Base-by-base conservation (phyloP, 176 grass and related monocot species). In the Phyllostachys edulis region DNA sequence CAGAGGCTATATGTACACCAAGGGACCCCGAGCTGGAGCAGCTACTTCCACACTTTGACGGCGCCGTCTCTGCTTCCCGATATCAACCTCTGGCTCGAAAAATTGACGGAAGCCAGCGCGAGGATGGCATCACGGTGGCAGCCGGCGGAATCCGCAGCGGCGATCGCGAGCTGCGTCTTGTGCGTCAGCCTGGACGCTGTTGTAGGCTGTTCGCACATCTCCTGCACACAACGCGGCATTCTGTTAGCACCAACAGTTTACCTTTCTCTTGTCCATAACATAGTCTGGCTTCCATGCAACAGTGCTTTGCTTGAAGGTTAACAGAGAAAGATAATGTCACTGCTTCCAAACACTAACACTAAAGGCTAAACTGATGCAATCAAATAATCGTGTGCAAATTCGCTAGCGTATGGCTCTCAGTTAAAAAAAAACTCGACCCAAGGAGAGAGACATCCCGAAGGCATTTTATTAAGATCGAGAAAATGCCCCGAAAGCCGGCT, bases 1-100 rank as follows among this genome's bases (percentile, higher is more conserved):
- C 50, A 47, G 44, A 15, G 23, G 11, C 59, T 62, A 61, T 34
- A 87, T 79, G 74, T 83, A 90, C 80, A 87, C 24, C 39, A 4
- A 67, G 34, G 6, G 15, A 72, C 45, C 45, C 77, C 29, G 21
- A 14, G 16, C 47, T 72, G 21, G 26, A 46, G 46, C 20, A 81
- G 70, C 86, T 95, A 98, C 83, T 95, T 98, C 96, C 96, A 98
- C 49, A 98, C 93, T 87, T 98, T 98, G 75, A 98, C 84, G 24
- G 91, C 93, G 32, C 93, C 96, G 20, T 99, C 96, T 89, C 96
- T 86, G 64, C 96, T 94, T 49, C 59, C 94, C 4, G 96, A 99
- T 83, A 99, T 60, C 80, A 99, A 84, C 59, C 96, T 88, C 57
- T 99, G 96, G 88, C 85, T 96, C 60, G 89, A 90, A 75, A 99